Evolutionary conservation across 2,329 filamentous ascomycete genomes (phyloP), one percentile per base, ranked within the genome.

Genomic region (Fusarium sp.): DNA sequence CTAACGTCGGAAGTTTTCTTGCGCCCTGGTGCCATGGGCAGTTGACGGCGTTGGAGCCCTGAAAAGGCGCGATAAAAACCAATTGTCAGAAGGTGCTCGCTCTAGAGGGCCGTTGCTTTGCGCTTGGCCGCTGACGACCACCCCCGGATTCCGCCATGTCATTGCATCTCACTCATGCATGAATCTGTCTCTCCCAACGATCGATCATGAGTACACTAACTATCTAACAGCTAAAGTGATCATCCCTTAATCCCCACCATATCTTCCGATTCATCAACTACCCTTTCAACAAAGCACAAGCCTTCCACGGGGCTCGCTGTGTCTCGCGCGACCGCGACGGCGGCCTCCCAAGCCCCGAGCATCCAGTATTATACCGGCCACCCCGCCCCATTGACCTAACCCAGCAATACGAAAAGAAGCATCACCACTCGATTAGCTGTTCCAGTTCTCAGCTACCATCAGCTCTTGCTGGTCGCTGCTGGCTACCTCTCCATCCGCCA

Each of bases 301-400:
- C 70, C 66, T 70, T 75, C 26, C 64, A 72, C 66, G 51, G 72
- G 35, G 70, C 71, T 65, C 68, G 41, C 45, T 32, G 57, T 74
- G 58, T 70, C 57, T 68, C 61, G 69, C 65, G 65, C 69, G 55
- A 63, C 63, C 64, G 70, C 61, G 76, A 75, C 76, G 77, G 76
- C 77, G 76, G 77, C 77, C 76, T 78, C 76, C 76, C 73, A 73
- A 68, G 55, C 56, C 60, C 42, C 42, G 26, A 67, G 56, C 67
- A 59, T 55, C 38, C 45, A 70, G 41, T 70, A 51, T 66, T 69
- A 64, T 65, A 70, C 69, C 66, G 35, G 50, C 50, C 72, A 71
- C 73, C 73, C 72, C 76, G 74, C 76, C 62, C 66, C 56, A 53
- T 54, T 57, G 70, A 68, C 57, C 53, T 69, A 57, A 62, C 59